phyloP scores from a whole-genome alignment of 140 eudicot species.

The Erigeron philadelphicus region DNA sequence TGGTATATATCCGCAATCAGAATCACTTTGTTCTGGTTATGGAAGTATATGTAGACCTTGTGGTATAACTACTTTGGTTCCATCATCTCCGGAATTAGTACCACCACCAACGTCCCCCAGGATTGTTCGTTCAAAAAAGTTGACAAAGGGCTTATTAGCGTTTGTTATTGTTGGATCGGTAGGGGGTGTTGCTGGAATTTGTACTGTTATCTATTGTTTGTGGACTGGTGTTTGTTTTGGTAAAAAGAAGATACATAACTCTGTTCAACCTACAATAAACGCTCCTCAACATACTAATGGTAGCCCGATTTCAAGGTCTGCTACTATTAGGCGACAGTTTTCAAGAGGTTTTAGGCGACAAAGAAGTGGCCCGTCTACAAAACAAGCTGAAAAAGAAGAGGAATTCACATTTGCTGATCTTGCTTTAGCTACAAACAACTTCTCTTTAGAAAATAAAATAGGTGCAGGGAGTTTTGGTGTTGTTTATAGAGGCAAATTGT shows the following conservation, averaged over 20 bases:
- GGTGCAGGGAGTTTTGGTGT: slow-evolving; percentile 59
- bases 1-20: slow-evolving; percentile 45
- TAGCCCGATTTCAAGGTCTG: slow-evolving; percentile 36
- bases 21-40: slow-evolving; percentile 42
- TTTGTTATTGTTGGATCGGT: slow-evolving; percentile 48
- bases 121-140: slow-evolving; percentile 20
- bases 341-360: slow-evolving; percentile 44
- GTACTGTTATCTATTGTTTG: slow-evolving; percentile 38
- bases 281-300: slow-evolving; percentile 20
- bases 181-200: slow-evolving; percentile 45
- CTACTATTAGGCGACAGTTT: slow-evolving; percentile 35
- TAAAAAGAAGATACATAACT: slow-evolving; percentile 40
- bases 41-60: slow-evolving; percentile 46
- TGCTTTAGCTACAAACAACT: slow-evolving; percentile 41
- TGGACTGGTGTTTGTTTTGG: slow-evolving; percentile 44
- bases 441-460: slow-evolving; percentile 42
- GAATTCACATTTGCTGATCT: slow-evolving; percentile 43
- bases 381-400: slow-evolving; percentile 46
- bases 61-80: slow-evolving; percentile 15
- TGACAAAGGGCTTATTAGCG: slow-evolving; percentile 34
- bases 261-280: slow-evolving; percentile 38
- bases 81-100: slow-evolving; percentile 22
- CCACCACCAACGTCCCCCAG: slow-evolving; percentile 31
- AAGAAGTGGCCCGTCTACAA: slow-evolving; percentile 53
- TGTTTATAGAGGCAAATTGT: slow-evolving; percentile 46